These are phyloP conservation scores for Tuber microsphaerosporum DNA, from an alignment of 495 filamentous ascomycete genomes.

Conservation along the genomic window DNA sequence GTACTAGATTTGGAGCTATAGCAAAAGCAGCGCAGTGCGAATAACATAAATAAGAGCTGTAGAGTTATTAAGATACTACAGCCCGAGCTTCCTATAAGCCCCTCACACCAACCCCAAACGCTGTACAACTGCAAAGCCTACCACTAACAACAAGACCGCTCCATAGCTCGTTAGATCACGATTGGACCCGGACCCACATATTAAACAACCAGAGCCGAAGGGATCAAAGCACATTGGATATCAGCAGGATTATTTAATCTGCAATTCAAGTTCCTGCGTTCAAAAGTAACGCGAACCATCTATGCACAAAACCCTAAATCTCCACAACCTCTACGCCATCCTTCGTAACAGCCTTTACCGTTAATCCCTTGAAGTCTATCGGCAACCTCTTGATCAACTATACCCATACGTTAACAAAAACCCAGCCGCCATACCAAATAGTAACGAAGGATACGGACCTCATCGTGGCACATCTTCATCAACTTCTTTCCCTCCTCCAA, in stretches of 20 bases:
- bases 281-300: background rate
- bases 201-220: background rate
- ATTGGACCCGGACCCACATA: background rate
- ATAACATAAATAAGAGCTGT: background rate
- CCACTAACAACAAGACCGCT: background rate
- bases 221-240: background rate
- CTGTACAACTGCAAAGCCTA: background rate
- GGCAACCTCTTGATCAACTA: constrained; percentile 74
- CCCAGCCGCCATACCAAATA: constrained; percentile 1
- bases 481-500: constrained; percentile 77
- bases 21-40: background rate
- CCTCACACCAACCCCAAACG: background rate
- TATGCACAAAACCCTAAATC: constrained; percentile 23
- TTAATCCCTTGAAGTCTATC: constrained; percentile 93
- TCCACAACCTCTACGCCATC: constrained; percentile 77
- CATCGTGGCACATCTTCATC: constrained; percentile 86
- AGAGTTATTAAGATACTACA: background rate
- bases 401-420: constrained; percentile 12
- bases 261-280: background rate
- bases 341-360: constrained; percentile 88
- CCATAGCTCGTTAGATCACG: background rate
- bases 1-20: background rate
- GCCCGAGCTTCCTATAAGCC: background rate
- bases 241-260: background rate
- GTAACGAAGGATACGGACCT: constrained; percentile 45